A percentile compares a stretch with the other conserved stretches of the same genome.
phyloP scores from a whole-genome alignment of 805 yeast species.

The Suhomyces pyralidae region DNA sequence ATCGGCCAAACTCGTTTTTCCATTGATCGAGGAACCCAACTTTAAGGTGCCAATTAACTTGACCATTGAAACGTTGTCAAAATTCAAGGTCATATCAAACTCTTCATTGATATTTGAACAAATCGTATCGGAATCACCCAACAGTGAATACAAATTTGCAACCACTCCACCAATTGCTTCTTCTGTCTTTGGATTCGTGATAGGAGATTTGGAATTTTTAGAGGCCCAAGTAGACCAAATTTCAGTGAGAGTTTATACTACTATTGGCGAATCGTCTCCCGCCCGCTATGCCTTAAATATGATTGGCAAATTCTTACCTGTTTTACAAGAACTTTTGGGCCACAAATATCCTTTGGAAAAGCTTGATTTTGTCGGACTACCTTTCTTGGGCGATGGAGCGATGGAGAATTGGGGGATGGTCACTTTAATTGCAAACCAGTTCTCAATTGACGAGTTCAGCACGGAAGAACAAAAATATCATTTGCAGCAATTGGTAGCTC shows the following conservation, averaged over 20 bases:
- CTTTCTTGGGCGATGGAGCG: constrained; percentile 72
- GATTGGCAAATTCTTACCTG: constrained; percentile 46
- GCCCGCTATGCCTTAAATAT: constrained; percentile 52
- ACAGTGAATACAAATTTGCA: constrained; percentile 41
- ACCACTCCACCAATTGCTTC: constrained; percentile 58
- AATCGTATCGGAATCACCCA: constrained; percentile 19
- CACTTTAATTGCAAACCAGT: constrained; percentile 53
- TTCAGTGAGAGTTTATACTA: constrained; percentile 55
- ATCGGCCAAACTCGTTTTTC: constrained; percentile 60
- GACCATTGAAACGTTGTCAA: constrained; percentile 41
- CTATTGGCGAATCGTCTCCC: constrained; percentile 47
- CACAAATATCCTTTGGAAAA: constrained; percentile 56
- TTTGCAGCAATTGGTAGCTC: constrained; percentile 58
- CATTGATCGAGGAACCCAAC: constrained; percentile 66
- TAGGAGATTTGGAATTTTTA: constrained; percentile 63
- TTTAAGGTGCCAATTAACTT: constrained; percentile 52
- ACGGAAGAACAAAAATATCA: constrained; percentile 25
- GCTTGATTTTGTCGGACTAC: constrained; percentile 65
- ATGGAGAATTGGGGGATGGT: constrained; percentile 79
- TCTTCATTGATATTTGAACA: constrained; percentile 27
- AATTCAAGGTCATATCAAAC: constrained; percentile 53
- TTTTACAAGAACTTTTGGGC: constrained; percentile 44
- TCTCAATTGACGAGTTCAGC: constrained; percentile 23
- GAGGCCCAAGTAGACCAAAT: constrained; percentile 23
- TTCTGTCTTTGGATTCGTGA: constrained; percentile 63